Base-by-base conservation (phyloP, 345 rosid species). In the Turnera subulata region DNA sequence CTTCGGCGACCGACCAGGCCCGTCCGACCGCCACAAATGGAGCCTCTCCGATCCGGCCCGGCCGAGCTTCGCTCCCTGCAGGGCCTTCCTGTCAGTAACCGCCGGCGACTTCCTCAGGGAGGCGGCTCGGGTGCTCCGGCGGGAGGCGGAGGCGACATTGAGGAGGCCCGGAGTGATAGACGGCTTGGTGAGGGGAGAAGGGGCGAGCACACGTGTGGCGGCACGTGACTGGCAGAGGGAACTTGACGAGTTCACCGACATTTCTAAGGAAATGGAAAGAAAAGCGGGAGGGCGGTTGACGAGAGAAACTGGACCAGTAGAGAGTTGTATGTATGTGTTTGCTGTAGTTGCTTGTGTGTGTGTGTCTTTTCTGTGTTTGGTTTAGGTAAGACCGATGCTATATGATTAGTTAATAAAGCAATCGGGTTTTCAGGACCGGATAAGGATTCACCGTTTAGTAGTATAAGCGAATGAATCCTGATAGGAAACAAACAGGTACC, bases 1-100 rank as follows among this genome's bases (percentile, higher is more conserved):
- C 76, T 83, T 85, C 6, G 99, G 82, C 1, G 73, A 68, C 62
- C 71, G 64, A 6, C 96, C 87, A 4, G 95, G 95, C 13, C 97
- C 99, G 6, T 83, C 96, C 42, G 91, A 79, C 51, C 70, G 78
- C 97, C 94, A 87, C 1, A 88, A 62, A 53, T 74, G 87, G 44
- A 81, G 66, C 49, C 72, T 84, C 74, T 82, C 90, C 44, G 80
- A 66, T 49, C 81, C 80, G 53, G 79, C 63, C 38, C 68, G 65
- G 53, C 79, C 58, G 47, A 85, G 29, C 46, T 77, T 76, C 12
- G 75, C 46, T 23, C 95, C 97, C 15, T 25, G n/a, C n/a, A 85
- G 59, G 48, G 83, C 73, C 5, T 59, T 78, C 55, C 63, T 84
- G 58, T 83, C 15, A 60, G 24, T 23, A 79, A 52, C 51, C 60